These are phyloP conservation scores for Ogataea paraovalis DNA, from an alignment of 805 yeast genomes.

Conservation along the genomic window DNA sequence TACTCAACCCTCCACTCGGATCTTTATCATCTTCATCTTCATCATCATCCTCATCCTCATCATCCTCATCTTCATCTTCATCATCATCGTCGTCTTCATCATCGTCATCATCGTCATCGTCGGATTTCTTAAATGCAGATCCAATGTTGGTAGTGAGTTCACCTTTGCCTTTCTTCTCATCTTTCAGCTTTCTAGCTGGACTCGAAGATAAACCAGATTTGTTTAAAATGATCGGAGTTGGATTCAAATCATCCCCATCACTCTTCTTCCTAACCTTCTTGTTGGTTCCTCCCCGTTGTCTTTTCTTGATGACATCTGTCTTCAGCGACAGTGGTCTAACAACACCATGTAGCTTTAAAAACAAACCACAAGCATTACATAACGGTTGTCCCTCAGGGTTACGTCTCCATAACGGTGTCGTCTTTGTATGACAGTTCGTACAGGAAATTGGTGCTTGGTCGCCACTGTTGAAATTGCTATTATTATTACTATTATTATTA, in stretches of 20 bases:
- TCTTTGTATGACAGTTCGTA: constrained; percentile 85
- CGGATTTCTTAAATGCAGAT: constrained; percentile 2
- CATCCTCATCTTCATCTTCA: not conserved
- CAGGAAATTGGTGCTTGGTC: constrained; percentile 39
- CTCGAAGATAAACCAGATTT: constrained; percentile 3
- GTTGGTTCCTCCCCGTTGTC: constrained; percentile 57
- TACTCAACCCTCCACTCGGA: not conserved
- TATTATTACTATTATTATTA: constrained; percentile 5
- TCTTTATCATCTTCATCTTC: constrained; percentile 1
- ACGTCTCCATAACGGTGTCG: constrained; percentile 94
- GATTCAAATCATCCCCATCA: constrained; percentile 49
- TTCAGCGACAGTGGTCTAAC: constrained; percentile 76
- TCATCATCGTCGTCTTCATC: not conserved
- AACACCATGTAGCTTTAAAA: constrained; percentile 90
- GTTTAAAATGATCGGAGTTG: constrained; percentile 35
- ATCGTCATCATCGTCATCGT: constrained; percentile 5
- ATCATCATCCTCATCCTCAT: not conserved
- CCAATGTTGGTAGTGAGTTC: not conserved
- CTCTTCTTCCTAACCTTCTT: constrained; percentile 25
- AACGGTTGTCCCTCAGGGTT: constrained; percentile 89
- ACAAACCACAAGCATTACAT: constrained; percentile 95
- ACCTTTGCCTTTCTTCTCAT: constrained; percentile 2
- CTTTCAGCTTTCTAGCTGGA: not conserved
- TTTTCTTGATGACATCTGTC: constrained; percentile 87
- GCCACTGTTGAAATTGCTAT: constrained; percentile 5